Base-by-base conservation (phyloP, 1,284 basidiomycete species). In the Athelia sp. region DNA sequence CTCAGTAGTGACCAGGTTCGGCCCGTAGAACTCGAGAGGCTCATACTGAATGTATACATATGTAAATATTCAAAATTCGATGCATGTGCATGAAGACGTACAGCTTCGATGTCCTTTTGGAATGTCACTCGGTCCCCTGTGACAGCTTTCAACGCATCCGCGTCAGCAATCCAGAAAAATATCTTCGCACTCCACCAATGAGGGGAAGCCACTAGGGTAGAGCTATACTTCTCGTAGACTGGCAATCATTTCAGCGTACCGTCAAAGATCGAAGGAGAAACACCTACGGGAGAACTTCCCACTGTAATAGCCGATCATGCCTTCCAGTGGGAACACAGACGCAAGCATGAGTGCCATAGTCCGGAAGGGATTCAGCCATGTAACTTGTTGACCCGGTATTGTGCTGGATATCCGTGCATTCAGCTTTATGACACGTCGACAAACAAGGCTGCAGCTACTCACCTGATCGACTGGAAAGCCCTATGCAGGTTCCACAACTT, bases 1-100 rank as follows among this genome's bases (percentile, higher is more conserved):
- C 51, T 76, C 74, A 0, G 66, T 68, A 1, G 65, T 62, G 14
- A 75, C 57, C 19, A 76, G 56, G 49, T 71, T 75, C n/a, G 56
- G 52, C 4, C 71, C 71, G 32, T 69, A 73, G 21, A 70, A 60
- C 32, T 65, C 64, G 15, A 71, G 51, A 2, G 62, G 49, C 45
- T 65, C 59, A 36, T 72, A 72, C 66, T 70, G 51, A 11, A 35
- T 17, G 19, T 35, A 32, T 18, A 42, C 35, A 29, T 22, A 38
- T 17, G 15, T 18, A 24, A 3, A 15, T 17, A 45, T 4, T 14
- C 24, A 29, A 17, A 45, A 29, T 19, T 13, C 3, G 11, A 42
- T 2, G 15, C 4, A 29, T 32, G 40, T 24, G 23, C 15, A 58
- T 29, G 26, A 21, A 22, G 4, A 26, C 62, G 46, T 47, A 70